A percentile compares a stretch with the other conserved stretches of the same genome.
phyloP scores from a whole-genome alignment of 768 basidiomycete genomes.

The Macrocybe gigantea region DNA sequence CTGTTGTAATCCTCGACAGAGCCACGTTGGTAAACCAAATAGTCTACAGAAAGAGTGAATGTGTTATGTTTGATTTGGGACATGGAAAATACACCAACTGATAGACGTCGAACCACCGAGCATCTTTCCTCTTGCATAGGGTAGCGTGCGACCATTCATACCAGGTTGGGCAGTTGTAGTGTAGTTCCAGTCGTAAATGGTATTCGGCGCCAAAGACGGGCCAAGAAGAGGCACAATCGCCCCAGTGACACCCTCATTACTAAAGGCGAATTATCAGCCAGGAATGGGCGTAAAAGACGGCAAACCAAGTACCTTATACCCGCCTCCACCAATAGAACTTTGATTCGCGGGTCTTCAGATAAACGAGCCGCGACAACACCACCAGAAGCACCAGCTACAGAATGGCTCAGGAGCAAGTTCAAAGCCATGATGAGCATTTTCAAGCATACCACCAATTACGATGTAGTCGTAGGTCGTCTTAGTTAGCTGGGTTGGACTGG shows the following conservation, averaged over 20 bases:
- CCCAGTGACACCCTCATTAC: constrained; percentile 2
- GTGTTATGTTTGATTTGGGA: background rate
- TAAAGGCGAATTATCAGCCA: background rate
- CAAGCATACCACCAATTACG: constrained; percentile 4
- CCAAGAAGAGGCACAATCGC: constrained; percentile 5
- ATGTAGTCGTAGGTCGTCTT: constrained; percentile 7
- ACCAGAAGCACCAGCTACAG: constrained; percentile 14
- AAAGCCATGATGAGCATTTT: too few species aligned
- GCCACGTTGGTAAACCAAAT: constrained; percentile 16
- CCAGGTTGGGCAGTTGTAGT: constrained; percentile 6
- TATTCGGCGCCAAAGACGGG: constrained; percentile 4
- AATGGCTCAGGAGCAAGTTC: background rate
- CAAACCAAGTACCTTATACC: constrained; percentile 8
- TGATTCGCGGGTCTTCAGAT: constrained; percentile 10
- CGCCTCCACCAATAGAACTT: constrained; percentile 16
- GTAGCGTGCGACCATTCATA: constrained; percentile 1
- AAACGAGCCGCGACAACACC: constrained; percentile 16
- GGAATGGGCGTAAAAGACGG: background rate
- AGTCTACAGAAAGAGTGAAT: constrained; percentile 7
- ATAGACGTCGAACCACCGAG: constrained; percentile 7
- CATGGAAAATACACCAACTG: constrained; percentile 1
- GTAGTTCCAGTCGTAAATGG: constrained; percentile 8
- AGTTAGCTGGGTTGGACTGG: constrained; percentile 4
- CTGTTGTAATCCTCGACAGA: constrained; percentile 15
- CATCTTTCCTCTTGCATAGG: constrained; percentile 6